Evolutionary conservation across 2,329 filamentous ascomycete genomes (phyloP).

Genomic region (Tolypocladium album): DNA sequence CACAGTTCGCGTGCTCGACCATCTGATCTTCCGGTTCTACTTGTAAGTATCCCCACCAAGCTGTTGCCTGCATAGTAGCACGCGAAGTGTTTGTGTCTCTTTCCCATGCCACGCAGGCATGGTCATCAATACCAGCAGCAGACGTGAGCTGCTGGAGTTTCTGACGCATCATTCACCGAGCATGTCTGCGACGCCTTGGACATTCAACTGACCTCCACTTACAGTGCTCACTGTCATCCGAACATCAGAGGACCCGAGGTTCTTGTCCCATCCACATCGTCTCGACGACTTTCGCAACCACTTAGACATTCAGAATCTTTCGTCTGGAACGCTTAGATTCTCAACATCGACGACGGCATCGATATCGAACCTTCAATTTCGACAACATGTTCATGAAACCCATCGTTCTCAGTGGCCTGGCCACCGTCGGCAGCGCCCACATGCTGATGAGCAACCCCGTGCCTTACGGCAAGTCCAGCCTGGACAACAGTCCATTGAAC

Average conservation of each 20-base stretch:
- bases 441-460: constrained; percentile 60
- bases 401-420: constrained; percentile 43
- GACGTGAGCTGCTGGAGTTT: neutral
- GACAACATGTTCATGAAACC: constrained; percentile 40
- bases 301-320: constrained; percentile 8
- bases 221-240: neutral
- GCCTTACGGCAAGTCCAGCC: constrained; percentile 39
- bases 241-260: neutral
- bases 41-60: neutral
- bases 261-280: neutral
- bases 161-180: neutral
- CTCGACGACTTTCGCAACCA: constrained; percentile 14
- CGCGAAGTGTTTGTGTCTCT: neutral
- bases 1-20: neutral
- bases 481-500: constrained; percentile 54
- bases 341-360: neutral
- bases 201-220: neutral
- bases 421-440: constrained; percentile 57
- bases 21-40: neutral
- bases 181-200: neutral
- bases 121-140: too few species aligned
- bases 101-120: too few species aligned
- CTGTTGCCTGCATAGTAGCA: neutral
- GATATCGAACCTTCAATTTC: constrained; percentile 6
- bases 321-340: constrained; percentile 21